Evolutionary conservation across 306 rosid genomes (phyloP).

Genomic region (Castanospermum australe): DNA sequence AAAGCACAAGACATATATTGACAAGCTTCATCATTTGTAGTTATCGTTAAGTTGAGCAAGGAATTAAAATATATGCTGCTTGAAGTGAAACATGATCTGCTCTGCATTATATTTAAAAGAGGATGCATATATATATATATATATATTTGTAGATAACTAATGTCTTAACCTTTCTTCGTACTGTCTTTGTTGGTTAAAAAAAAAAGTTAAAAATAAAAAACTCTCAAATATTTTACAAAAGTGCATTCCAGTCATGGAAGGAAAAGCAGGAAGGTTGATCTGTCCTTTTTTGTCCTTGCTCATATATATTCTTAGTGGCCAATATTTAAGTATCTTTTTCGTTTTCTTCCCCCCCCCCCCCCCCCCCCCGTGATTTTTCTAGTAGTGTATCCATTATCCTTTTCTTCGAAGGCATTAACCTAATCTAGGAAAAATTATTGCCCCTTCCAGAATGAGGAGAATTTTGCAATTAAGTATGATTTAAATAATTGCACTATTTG

Average conservation of each 20-base stretch:
- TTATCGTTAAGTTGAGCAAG: conserved; percentile 37
- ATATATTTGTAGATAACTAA: background rate
- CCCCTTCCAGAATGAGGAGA: background rate
- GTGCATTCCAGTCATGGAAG: conserved; percentile 15
- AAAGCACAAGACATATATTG: conserved; percentile 36
- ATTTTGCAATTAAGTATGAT: background rate
- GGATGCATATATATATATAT: too few relatives aligned
- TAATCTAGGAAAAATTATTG: background rate
- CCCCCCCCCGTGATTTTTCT: background rate
- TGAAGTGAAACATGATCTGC: conserved; percentile 12
- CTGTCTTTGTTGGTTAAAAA: background rate
- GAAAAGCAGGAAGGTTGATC: conserved; percentile 21
- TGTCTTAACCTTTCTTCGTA: background rate
- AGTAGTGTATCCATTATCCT: conserved; percentile 4
- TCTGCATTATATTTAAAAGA: background rate
- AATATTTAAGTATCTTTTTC: background rate
- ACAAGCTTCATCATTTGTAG: conserved; percentile 46
- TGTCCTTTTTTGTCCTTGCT: background rate
- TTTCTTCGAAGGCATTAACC: background rate
- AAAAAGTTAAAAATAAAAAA: background rate
- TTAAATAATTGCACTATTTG: background rate
- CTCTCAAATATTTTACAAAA: background rate
- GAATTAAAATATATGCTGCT: conserved; percentile 15
- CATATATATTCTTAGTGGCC: background rate
- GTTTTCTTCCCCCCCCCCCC: background rate